phyloP scores from a whole-genome alignment of 2,329 filamentous ascomycete genomes.

The Xylariaceae sp. region DNA sequence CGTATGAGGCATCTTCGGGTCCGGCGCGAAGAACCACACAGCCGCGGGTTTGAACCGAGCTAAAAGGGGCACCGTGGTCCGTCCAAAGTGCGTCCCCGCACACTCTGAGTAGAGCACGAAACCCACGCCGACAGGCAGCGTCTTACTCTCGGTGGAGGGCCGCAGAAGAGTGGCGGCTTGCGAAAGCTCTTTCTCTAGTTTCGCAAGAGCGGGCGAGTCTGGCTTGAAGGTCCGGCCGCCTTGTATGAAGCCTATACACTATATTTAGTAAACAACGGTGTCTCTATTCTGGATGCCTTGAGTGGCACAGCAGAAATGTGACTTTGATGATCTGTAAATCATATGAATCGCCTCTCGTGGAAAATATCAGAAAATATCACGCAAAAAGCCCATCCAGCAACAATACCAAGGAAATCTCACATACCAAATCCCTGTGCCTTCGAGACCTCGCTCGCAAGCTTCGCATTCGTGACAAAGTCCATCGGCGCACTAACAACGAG shows the following conservation, averaged over 20 bases:
- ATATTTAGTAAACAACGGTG: no score
- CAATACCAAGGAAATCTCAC: slow-evolving; percentile 1
- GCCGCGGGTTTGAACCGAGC: slow-evolving; percentile 51
- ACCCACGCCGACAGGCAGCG: slow-evolving; percentile 54
- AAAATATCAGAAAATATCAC: no score
- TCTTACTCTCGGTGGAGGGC: background rate
- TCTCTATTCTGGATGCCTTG: no score
- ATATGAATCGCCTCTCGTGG: no score
- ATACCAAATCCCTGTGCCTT: slow-evolving; percentile 40
- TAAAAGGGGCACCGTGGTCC: slow-evolving; percentile 49
- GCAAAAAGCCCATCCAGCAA: no score
- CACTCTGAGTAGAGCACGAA: slow-evolving; percentile 54
- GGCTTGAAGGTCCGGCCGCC: slow-evolving; percentile 32
- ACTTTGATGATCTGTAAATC: no score
- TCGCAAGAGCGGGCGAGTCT: slow-evolving; percentile 23
- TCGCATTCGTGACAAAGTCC: slow-evolving; percentile 35
- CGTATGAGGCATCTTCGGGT: slow-evolving; percentile 27
- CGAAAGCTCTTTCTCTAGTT: slow-evolving; percentile 31
- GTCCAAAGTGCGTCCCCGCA: slow-evolving; percentile 34
- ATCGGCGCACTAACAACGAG: slow-evolving; percentile 41
- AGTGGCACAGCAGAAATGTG: no score
- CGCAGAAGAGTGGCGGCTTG: slow-evolving; percentile 4
- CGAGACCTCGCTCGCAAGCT: slow-evolving; percentile 37
- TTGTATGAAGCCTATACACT: slow-evolving; percentile 24
- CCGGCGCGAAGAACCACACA: slow-evolving; percentile 65